Evolutionary conservation across 257 asterid species (phyloP), one percentile per base, ranked within the genome.

Genomic region (Phtheirospermum japonicum): DNA sequence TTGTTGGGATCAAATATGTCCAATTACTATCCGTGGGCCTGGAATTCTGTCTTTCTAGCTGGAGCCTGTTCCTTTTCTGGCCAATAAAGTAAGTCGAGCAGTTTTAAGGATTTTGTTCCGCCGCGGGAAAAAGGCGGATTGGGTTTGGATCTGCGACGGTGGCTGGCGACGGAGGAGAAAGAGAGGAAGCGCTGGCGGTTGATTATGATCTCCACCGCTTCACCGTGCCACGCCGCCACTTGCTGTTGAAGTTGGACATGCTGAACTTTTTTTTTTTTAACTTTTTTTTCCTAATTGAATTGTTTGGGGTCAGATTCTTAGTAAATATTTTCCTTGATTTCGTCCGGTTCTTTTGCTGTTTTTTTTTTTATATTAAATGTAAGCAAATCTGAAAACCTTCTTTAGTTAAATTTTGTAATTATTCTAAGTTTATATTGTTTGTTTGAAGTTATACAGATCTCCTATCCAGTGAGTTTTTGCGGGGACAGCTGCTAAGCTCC

Each of bases 151-250:
- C 37, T 67, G 77, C 54, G 77, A 75, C 65, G 69, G 77, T 39
- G 13, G 55, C 55, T 4, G 74, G 70, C 33, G 78, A 74, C 48
- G 78, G 76, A 31, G 78, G 71, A 12, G 73, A 66, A 23, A 68
- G 64, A 37, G 80, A 71, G 68, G 83, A 73, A 45, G 81, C 81
- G 34, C 53, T 76, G n/a, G 53, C 85, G 30, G 80, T 62, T 62
- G 83, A 73, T 59, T 76, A 71, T 64, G 40, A 12, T 7, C 57
- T 74, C 40, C 76, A 65, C 52, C 77, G 33, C 52, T 77, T 57
- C 32, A 71, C 65, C n/a, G n/a, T n/a, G n/a, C n/a, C n/a, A 73
- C 86, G 0, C 79, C 87, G 34, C 83, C 74, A 49, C 74, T 73
- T 53, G 77, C 45, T 17, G 31, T 72, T 59, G 71, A 73, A 64